Percentiles rank a stretch among this genome's conserved stretches.
phyloP scores from a whole-genome alignment of 2,329 filamentous ascomycete genomes.

The Volutella citrinella region DNA sequence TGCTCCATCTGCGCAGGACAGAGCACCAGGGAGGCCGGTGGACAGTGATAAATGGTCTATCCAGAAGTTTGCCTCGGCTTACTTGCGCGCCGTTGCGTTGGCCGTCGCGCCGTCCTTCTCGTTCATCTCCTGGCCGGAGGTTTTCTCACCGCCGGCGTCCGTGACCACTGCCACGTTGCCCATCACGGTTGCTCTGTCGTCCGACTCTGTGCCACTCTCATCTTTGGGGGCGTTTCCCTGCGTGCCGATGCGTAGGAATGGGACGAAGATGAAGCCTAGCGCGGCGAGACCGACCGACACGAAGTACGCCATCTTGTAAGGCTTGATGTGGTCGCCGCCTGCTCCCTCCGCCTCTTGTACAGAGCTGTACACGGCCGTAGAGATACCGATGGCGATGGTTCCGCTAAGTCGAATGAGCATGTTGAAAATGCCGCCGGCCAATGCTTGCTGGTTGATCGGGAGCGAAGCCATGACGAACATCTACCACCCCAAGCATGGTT shows the following conservation, averaged over 20 bases:
- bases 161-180: too few species aligned
- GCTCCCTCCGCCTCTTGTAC: slow-evolving; percentile 26
- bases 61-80: too few species aligned
- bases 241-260: slow-evolving; percentile 18
- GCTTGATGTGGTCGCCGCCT: slow-evolving; percentile 9
- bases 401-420: slow-evolving; percentile 60
- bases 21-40: too few species aligned
- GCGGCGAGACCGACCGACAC: slow-evolving; percentile 18
- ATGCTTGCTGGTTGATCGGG: slow-evolving; percentile 59
- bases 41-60: too few species aligned
- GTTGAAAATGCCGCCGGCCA: slow-evolving; percentile 67
- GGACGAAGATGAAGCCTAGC: slow-evolving; percentile 12
- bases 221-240: slow-evolving; percentile 16
- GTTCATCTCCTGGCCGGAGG: too few species aligned
- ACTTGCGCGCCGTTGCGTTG: too few species aligned
- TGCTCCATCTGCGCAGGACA: too few species aligned
- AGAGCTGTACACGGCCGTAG: slow-evolving; percentile 58
- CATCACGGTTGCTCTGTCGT: too few species aligned
- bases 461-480: slow-evolving; percentile 70
- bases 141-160: too few species aligned
- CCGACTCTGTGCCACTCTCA: too few species aligned
- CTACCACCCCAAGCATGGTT: slow-evolving; percentile 33
- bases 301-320: slow-evolving; percentile 18
- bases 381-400: slow-evolving; percentile 59
- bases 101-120: too few species aligned